Evolutionary conservation across 225 moss, liverwort and hornwort species (phyloP), one percentile per base, ranked within the genome.

Genomic region (Polytrichum formosum): DNA sequence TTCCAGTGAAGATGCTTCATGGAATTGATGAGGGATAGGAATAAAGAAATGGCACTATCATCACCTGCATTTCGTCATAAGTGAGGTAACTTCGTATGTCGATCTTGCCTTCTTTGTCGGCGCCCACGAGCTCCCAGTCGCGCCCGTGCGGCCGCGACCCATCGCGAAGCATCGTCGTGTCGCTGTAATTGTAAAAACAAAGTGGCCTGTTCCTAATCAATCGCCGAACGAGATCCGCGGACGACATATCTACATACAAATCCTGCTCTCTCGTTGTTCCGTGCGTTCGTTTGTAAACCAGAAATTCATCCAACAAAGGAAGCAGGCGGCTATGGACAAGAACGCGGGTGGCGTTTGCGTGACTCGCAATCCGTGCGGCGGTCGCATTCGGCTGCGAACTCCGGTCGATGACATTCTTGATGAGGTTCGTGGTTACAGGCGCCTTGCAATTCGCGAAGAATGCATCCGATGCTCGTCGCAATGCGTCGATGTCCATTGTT

Each of bases 1-100:
- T 46, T 46, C 37, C 13, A 46, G 4, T 46, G 0, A 10, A 46
- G 13, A 13, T 13, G 37, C 35, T 46, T 46, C 13, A 46, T 46
- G 13, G 10, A 13, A 46, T 46, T 10, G 13, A 46, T 46, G 37
- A 46, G 37, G 37, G 30, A 65, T 6, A 65, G 31, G 6, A 31
- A 18, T 29, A 18, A 5, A 35, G 28, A 30, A 31, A 18, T 31
- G 5, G 13, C 37, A 46, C 13, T 10, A 10, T 13, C 2, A 46
- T 13, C 22, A 67, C 67, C 67, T 67, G 67, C 2, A 67, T 67
- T 67, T 67, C 67, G 17, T 67, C 67, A 25, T 67, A 67, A 7
- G 67, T 46, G 9, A 67, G 53, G 53, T 68, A 68, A 19, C 55
- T 55, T 28, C 26, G 26, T 17, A 68, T 18, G 27, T 68, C 55